phyloP scores from a whole-genome alignment of 2,329 filamentous ascomycete species.

The Aspergillus amoenus region DNA sequence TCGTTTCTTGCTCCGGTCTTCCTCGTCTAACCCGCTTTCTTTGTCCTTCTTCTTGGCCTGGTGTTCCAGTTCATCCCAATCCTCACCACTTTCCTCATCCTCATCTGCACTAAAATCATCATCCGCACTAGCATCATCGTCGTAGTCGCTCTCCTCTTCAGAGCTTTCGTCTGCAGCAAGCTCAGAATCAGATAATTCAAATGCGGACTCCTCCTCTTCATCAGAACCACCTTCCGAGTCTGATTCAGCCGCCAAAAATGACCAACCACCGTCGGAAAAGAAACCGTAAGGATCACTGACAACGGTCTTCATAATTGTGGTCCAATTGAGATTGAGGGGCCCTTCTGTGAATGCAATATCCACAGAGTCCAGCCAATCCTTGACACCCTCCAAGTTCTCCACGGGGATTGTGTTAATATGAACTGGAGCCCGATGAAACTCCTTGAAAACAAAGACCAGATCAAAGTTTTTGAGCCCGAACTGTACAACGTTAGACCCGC shows the following conservation, averaged over 20 bases:
- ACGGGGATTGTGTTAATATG: slow-evolving; percentile 99
- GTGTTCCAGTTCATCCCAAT: slow-evolving; percentile 92
- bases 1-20: slow-evolving; percentile 68
- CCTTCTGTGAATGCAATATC: slow-evolving; percentile 94
- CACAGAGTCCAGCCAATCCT: slow-evolving; percentile 95
- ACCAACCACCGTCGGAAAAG: slow-evolving; percentile 94
- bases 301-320: slow-evolving; percentile 99
- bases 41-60: slow-evolving; percentile 70
- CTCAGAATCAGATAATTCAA: slow-evolving; percentile 86
- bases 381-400: slow-evolving; percentile 89
- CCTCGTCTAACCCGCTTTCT: slow-evolving; percentile 54
- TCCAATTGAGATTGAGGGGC: slow-evolving; percentile 97
- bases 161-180: slow-evolving; percentile 72
- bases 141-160: slow-evolving; percentile 90
- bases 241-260: slow-evolving; percentile 81
- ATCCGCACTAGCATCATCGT: slow-evolving; percentile 84
- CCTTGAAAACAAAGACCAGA: slow-evolving; percentile 96
- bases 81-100: slow-evolving; percentile 77
- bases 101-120: slow-evolving; percentile 64
- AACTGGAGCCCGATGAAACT: slow-evolving; percentile 84
- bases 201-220: slow-evolving; percentile 85
- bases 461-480: slow-evolving; percentile 99
- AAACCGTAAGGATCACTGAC: slow-evolving; percentile 91
- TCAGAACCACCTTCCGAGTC: slow-evolving; percentile 77
- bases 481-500: slow-evolving; percentile 45